Percentiles rank a stretch among this genome's conserved stretches.
These are phyloP conservation scores for Moniliella sp. DNA, from an alignment of 1,284 basidiomycete genomes.

Conservation along the genomic window DNA sequence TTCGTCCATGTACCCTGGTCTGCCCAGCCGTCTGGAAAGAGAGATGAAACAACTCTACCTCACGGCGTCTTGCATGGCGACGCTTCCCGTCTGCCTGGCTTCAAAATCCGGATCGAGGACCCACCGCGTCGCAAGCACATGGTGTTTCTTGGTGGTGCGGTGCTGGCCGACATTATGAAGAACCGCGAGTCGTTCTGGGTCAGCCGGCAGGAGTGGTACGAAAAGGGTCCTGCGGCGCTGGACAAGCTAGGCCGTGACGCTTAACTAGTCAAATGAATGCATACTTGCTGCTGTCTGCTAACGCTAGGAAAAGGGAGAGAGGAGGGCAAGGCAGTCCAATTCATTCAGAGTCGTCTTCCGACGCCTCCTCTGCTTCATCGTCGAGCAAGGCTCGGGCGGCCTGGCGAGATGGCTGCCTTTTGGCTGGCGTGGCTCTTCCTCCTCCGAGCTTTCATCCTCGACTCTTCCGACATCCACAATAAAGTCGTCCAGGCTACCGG, in stretches of 20 bases:
- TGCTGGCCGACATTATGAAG: conserved; percentile 84
- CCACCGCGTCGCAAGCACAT: conserved; percentile 95
- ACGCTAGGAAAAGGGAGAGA: too few relatives aligned
- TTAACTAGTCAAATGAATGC: too few relatives aligned
- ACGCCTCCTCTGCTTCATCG: too few relatives aligned
- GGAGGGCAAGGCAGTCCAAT: too few relatives aligned
- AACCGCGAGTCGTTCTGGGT: conserved; percentile 67
- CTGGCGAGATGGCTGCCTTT: too few relatives aligned
- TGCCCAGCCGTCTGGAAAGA: conserved; percentile 86
- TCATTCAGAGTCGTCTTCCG: too few relatives aligned
- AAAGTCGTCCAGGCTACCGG: too few relatives aligned
- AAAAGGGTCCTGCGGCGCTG: conserved; percentile 23
- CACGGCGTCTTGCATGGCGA: conserved; percentile 69
- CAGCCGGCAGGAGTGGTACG: conserved; percentile 30
- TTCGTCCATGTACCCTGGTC: conserved; percentile 81
- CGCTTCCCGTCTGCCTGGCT: conserved; percentile 65
- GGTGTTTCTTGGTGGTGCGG: conserved; percentile 85
- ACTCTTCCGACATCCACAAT: too few relatives aligned
- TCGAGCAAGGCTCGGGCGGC: too few relatives aligned
- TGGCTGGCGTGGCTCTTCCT: too few relatives aligned
- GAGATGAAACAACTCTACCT: conserved; percentile 98
- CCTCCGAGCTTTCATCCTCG: too few relatives aligned
- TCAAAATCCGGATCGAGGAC: conserved; percentile 95
- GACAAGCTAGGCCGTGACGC: conserved; percentile 27
- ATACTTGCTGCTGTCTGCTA: too few relatives aligned